Base-by-base conservation (phyloP, 805 yeast species). In the Candida ortonii region DNA sequence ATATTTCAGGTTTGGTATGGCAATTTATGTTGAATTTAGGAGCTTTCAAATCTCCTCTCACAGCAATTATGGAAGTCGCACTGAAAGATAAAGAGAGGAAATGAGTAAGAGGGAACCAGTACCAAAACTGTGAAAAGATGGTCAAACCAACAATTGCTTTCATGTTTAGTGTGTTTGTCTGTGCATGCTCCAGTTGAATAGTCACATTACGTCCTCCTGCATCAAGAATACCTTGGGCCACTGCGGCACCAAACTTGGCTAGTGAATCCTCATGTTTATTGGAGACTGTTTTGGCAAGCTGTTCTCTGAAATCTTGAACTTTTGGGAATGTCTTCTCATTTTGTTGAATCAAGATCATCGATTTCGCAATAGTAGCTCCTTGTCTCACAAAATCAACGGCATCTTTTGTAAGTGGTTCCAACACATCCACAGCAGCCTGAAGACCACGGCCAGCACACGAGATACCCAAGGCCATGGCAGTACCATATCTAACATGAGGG, bases 191-290 rank as follows among this genome's bases (percentile, higher is more conserved):
- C 32, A 90, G 69, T 49, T 84, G 84, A 46, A 93, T 88, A 0
- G 97, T 88, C n/a, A 84, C 95, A 53, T 93, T 93, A 57, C 97
- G 79, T 9, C 98, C 98, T 63, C 98, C 97, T 8, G 97, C 98
- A 65, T 93, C 97, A 58, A 93, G 80, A 45, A 93, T 90, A 61
- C 98, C 98, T 67, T 90, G 97, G 10, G 96, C 90, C 31, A 93
- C 67, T 12, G 97, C 86, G 19, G 97, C 97, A 57, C 98, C 98
- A 64, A 90, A 93, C 65, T 88, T 89, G 24, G 97, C 96, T 62
- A 93, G 74, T 3, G 96, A 95, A 63, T 90, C 98, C 62, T 90
- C 97, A 51, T 86, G 94, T 62, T 90, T 93, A 53, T 82, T 84
- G 16, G 80, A 67, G 37, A 90, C 75, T n/a, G 85, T 81, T 38